Percentiles rank a stretch among this genome's conserved stretches.
phyloP scores from a whole-genome alignment of 768 basidiomycete genomes.

The Holtermannia corniformis region DNA sequence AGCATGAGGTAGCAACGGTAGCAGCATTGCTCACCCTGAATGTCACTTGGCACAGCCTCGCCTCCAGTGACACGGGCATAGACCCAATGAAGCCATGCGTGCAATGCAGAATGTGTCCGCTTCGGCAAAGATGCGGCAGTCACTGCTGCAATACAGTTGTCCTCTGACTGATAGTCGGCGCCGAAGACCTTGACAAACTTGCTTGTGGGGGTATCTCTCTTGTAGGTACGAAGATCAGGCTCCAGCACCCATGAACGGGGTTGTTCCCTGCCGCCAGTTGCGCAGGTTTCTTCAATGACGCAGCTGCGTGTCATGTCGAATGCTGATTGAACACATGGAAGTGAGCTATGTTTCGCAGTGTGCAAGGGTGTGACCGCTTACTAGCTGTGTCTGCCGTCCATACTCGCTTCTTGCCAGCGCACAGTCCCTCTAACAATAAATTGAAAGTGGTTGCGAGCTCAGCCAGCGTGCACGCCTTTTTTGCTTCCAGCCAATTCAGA shows the following conservation, averaged over 20 bases:
- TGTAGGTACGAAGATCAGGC: not conserved
- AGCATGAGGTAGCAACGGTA: too few species aligned
- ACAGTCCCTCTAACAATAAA: not conserved
- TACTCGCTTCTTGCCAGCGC: not conserved
- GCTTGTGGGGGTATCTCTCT: too few species aligned
- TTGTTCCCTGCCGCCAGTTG: not conserved
- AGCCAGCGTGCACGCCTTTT: not conserved
- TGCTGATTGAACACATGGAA: too few species aligned
- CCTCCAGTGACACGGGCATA: not conserved
- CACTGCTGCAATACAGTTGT: too few species aligned
- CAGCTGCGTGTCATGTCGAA: too few species aligned
- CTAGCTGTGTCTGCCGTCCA: not conserved
- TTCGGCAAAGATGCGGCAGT: not conserved
- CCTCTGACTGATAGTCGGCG: too few species aligned
- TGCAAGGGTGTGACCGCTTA: not conserved
- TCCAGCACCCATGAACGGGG: not conserved
- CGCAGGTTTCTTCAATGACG: too few species aligned
- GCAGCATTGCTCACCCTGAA: not conserved
- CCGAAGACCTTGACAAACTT: too few species aligned
- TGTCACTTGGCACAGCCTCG: not conserved
- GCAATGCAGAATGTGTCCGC: not conserved
- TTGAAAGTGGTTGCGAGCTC: not conserved
- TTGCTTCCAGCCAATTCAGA: not conserved
- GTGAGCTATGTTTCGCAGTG: too few species aligned
- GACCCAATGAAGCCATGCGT: not conserved